phyloP scores from a whole-genome alignment of 306 rosid species.

The Prunus fruticosa region DNA sequence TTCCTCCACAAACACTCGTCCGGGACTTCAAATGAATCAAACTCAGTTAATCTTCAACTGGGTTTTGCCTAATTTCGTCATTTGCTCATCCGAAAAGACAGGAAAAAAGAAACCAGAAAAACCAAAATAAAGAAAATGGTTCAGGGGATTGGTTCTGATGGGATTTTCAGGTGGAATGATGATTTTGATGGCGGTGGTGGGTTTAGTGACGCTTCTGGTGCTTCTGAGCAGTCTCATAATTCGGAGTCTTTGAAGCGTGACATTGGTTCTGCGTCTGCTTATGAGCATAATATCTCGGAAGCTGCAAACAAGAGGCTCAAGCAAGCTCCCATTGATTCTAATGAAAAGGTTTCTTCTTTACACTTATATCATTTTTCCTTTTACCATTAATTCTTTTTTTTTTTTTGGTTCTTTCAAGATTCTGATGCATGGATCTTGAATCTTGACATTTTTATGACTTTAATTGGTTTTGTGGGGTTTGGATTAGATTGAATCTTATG shows the following conservation, averaged over 20 bases:
- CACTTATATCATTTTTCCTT: too few species aligned
- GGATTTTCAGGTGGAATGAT: not conserved
- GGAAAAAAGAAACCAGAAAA: not conserved
- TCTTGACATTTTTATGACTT: not conserved
- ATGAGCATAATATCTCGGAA: not conserved
- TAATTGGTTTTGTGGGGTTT: not conserved
- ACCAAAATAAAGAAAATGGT: not conserved
- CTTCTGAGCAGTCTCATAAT: not conserved
- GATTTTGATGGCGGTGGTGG: not conserved
- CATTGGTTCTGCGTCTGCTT: not conserved
- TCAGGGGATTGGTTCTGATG: slow-evolving; percentile 2
- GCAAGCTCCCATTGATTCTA: not conserved
- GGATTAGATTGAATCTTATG: not conserved
- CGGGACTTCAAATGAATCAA: not conserved
- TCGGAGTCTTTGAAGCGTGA: not conserved
- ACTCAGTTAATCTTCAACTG: not conserved
- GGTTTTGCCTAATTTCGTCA: not conserved
- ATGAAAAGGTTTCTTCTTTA: not conserved
- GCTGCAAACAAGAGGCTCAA: slow-evolving; percentile 21
- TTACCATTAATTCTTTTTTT: too few species aligned
- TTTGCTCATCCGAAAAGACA: not conserved
- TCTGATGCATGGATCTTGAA: not conserved
- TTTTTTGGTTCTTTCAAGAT: not conserved
- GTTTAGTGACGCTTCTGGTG: not conserved
- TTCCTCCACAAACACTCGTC: not conserved